Base-by-base conservation (phyloP, 2,329 filamentous ascomycete genomes). In the Phialophora verrucosa region DNA sequence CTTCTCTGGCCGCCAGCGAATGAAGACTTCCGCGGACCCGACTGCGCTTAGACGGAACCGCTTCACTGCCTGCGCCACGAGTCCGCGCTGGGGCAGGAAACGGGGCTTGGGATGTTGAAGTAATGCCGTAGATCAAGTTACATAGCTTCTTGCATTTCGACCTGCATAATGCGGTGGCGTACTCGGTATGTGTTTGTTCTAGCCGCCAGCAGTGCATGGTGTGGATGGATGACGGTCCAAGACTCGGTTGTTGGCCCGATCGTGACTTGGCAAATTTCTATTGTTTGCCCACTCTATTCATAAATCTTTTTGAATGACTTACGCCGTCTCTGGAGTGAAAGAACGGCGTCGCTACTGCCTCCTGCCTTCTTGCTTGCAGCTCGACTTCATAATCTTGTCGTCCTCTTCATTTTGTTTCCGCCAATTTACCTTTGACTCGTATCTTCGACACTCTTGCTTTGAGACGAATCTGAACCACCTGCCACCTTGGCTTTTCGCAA, bases 251-350 rank as follows among this genome's bases (percentile, higher is more conserved):
- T 8, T 44, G 38, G 38, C 14, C 27, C 49, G 11, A 27, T 23
- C 4, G 8, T 55, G 23, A 51, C 59, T 61, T 54, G 59, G 59
- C 59, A 61, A 53, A 6, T 61, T 61, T 61, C 44, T 11, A 38
- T 54, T 3, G 32, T 61, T 61, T 53, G 59, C 42, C 29, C 20
- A 14, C 49, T 27, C 25, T 27, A 11, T 29, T 51, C 49, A 51
- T 55, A 11, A 29, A 29, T 20, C n/a, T 29, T 55, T 51, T 51
- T 51, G 49, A 23, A 4, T 29, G 27, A 55, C 6, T 35, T 35
- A 12, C 29, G 27, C 53, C 14, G 20, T 20, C n/a, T 32, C 29
- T 25, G 14, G 51, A 50, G 49, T 51, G 49, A 51, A 51, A 23
- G 4, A 17, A 51, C 49, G 10, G 25, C 23, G 14, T 56, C 14